Percentiles rank a stretch among this genome's conserved stretches.
phyloP scores from a whole-genome alignment of 2,329 filamentous ascomycete species.

The Cladosporium velox region DNA sequence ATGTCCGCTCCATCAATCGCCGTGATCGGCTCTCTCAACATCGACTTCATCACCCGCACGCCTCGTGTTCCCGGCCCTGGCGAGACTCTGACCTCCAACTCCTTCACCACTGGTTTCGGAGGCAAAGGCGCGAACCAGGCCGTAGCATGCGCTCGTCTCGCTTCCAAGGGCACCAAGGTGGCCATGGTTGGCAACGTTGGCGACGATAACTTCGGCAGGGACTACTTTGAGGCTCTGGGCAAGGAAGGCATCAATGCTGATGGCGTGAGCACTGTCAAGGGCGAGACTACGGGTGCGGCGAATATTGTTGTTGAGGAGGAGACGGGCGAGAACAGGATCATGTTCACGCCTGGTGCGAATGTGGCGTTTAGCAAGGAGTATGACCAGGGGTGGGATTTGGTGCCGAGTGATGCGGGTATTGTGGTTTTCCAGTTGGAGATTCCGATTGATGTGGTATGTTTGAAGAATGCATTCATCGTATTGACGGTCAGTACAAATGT shows the following conservation, averaged over 20 bases:
- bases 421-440: constrained; percentile 52
- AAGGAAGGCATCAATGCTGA: constrained; percentile 48
- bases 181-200: constrained; percentile 54
- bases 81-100: constrained; percentile 80
- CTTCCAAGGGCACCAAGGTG: constrained; percentile 42
- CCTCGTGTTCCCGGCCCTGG: constrained; percentile 79
- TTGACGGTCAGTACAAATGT: not conserved
- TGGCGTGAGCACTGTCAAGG: constrained; percentile 43
- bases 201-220: constrained; percentile 45
- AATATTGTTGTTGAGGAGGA: constrained; percentile 53
- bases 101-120: constrained; percentile 78
- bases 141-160: constrained; percentile 51
- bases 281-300: constrained; percentile 50
- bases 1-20: constrained; percentile 58
- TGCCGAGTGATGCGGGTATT: constrained; percentile 44
- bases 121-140: constrained; percentile 96
- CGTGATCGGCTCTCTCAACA: constrained; percentile 90
- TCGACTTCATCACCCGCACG: constrained; percentile 87
- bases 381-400: constrained; percentile 38
- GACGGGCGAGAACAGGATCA: constrained; percentile 52
- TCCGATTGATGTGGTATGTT: constrained; percentile 43
- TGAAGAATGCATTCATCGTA: not conserved
- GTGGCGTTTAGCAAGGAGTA: constrained; percentile 38
- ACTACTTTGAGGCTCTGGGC: constrained; percentile 44
- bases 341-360: constrained; percentile 53